phyloP scores from a whole-genome alignment of 2,329 filamentous ascomycete species.

The Xylaria sp. region DNA sequence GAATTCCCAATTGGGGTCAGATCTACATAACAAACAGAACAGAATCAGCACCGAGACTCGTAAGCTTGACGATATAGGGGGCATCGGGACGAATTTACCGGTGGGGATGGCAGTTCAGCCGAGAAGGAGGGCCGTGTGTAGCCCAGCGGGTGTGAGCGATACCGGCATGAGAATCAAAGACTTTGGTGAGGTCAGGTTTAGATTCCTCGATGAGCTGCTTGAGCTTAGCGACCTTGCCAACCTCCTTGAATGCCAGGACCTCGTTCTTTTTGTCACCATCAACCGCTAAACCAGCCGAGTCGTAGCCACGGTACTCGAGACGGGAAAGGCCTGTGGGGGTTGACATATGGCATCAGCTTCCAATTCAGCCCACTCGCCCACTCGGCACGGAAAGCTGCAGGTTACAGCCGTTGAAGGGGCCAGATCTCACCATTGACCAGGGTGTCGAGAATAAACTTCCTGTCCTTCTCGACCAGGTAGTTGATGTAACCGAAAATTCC shows the following conservation, averaged over 20 bases:
- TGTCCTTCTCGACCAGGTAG: slow-evolving; percentile 98
- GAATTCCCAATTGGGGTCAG: slow-evolving; percentile 95
- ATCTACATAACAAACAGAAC: slow-evolving; percentile 65
- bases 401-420: slow-evolving; percentile 35
- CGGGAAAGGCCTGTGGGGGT: slow-evolving; percentile 78
- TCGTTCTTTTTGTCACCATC: slow-evolving; percentile 99
- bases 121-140: slow-evolving; percentile 93
- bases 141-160: slow-evolving; percentile 99
- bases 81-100: slow-evolving; percentile 70
- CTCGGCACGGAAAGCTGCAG: slow-evolving; percentile 28
- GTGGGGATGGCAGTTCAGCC: slow-evolving; percentile 97
- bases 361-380: slow-evolving; percentile 12
- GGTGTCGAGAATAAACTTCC: slow-evolving; percentile 94
- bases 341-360: slow-evolving; percentile 46
- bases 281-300: slow-evolving; percentile 94
- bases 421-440: slow-evolving; percentile 85
- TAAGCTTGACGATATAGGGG: slow-evolving; percentile 35
- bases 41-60: slow-evolving; percentile 43
- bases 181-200: slow-evolving; percentile 86
- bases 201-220: slow-evolving; percentile 89
- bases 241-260: slow-evolving; percentile 97
- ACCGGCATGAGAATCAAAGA: slow-evolving; percentile 97
- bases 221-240: slow-evolving; percentile 98
- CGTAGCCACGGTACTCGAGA: slow-evolving; percentile 98
- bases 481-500: slow-evolving; percentile 99